These are phyloP conservation scores for Panellus pusillus DNA, from an alignment of 768 basidiomycete genomes.

Conservation along the genomic window DNA sequence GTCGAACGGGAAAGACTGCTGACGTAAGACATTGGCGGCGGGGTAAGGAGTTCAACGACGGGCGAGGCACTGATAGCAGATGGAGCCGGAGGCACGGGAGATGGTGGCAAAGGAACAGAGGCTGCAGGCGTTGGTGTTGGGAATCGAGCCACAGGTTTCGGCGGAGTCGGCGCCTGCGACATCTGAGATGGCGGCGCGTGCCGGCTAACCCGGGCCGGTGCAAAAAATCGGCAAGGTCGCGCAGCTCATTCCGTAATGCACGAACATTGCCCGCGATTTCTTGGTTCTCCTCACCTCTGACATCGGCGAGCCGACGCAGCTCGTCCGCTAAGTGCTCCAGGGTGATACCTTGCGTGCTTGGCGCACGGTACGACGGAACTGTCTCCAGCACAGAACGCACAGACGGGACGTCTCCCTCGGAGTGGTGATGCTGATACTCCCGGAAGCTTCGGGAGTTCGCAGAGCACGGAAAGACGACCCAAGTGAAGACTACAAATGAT, in stretches of 20 bases:
- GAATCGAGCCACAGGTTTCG: no score
- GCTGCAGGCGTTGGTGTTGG: conserved; percentile 15
- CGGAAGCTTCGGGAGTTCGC: conserved; percentile 41
- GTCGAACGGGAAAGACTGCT: conserved; percentile 33
- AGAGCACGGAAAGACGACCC: conserved; percentile 31
- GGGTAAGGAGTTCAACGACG: no score
- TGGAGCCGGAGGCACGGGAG: neutral
- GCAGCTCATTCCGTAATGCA: conserved; percentile 68
- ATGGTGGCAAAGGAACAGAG: conserved; percentile 4
- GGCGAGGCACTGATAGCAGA: conserved; percentile 14
- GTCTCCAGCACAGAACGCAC: conserved; percentile 47
- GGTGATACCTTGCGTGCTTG: conserved; percentile 53
- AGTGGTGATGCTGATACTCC: conserved; percentile 41
- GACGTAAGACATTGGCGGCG: conserved; percentile 12
- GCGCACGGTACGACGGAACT: conserved; percentile 40
- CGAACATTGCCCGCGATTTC: conserved; percentile 68
- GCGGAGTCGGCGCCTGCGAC: conserved; percentile 8
- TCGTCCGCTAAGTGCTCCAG: conserved; percentile 56
- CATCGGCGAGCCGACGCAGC: conserved; percentile 52
- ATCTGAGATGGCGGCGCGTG: conserved; percentile 26
- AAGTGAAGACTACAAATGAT: conserved; percentile 29
- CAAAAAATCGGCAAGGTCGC: conserved; percentile 58
- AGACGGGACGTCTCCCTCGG: conserved; percentile 50
- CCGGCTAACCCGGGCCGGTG: conserved; percentile 41
- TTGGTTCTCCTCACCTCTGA: conserved; percentile 61